A percentile compares a stretch with the other conserved stretches of the same genome.
phyloP scores from a whole-genome alignment of 495 filamentous ascomycete species.

The Staphylotrichum tortipilum region DNA sequence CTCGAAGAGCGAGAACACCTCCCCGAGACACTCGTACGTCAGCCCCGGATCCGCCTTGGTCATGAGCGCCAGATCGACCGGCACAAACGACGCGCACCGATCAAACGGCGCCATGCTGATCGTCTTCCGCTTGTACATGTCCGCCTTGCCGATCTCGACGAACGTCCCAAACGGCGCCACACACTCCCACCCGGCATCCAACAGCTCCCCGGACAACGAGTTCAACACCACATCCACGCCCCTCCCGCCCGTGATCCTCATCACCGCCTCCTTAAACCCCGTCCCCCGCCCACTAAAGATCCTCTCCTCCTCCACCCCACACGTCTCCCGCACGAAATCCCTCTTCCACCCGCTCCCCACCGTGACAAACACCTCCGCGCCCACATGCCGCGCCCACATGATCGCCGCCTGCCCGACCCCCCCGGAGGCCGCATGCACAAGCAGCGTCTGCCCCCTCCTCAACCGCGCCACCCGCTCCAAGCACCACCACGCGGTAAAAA shows the following conservation, averaged over 20 bases:
- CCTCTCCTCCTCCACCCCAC: slow-evolving; percentile 30
- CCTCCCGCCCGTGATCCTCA: slow-evolving; percentile 32
- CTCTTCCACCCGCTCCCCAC: slow-evolving; percentile 36
- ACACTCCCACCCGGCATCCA: slow-evolving; percentile 41
- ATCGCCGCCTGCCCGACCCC: slow-evolving; percentile 40
- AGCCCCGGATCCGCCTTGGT: no score
- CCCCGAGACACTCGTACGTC: no score
- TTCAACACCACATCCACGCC: slow-evolving; percentile 49
- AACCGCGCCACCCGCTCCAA: slow-evolving; percentile 12
- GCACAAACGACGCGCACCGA: slow-evolving; percentile 34
- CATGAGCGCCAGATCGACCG: slow-evolving; percentile 44
- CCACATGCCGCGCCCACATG: background rate
- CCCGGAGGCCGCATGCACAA: slow-evolving; percentile 43
- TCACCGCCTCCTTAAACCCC: slow-evolving; percentile 34
- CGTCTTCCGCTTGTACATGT: slow-evolving; percentile 16
- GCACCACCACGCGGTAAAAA: slow-evolving; percentile 24
- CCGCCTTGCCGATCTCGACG: slow-evolving; percentile 41
- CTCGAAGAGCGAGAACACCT: background rate
- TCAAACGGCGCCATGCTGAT: slow-evolving; percentile 38
- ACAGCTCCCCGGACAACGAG: slow-evolving; percentile 41
- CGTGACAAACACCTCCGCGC: slow-evolving; percentile 32
- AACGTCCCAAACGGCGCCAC: slow-evolving; percentile 43
- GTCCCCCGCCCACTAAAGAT: slow-evolving; percentile 28
- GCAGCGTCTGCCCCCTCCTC: slow-evolving; percentile 31
- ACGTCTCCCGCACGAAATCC: slow-evolving; percentile 26